A percentile compares a stretch with the other conserved stretches of the same genome.
Conservation (phyloP, 345 rosid species). For the Leavenworthia alabamica region DNA sequence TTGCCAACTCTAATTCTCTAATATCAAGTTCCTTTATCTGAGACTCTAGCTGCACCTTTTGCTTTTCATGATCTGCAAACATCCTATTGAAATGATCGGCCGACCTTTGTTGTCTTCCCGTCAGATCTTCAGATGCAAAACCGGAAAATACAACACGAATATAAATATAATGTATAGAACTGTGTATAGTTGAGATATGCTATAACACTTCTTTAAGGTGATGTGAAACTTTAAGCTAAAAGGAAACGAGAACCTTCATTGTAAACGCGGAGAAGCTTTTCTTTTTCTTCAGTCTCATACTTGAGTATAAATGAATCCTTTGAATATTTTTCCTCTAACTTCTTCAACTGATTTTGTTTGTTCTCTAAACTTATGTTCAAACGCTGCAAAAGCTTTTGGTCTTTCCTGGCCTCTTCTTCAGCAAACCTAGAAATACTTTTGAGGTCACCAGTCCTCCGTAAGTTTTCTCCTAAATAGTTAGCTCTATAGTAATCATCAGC, state of each 20-base stretch:
- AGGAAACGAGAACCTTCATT: conserved; percentile 54
- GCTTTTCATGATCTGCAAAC: conserved; percentile 77
- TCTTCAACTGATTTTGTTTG: conserved; percentile 46
- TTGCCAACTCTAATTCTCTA: conserved; percentile 57
- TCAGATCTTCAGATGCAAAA: conserved; percentile 52
- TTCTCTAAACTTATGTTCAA: conserved; percentile 46
- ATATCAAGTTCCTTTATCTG: conserved; percentile 66
- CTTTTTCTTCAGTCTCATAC: conserved; percentile 59
- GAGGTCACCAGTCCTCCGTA: conserved; percentile 70
- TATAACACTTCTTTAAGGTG: neutral
- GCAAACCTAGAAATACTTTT: conserved; percentile 66
- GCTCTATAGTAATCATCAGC: conserved; percentile 65
- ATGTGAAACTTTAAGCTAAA: conserved; percentile 8
- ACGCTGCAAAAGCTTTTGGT: conserved; percentile 54
- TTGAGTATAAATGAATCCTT: conserved; percentile 48
- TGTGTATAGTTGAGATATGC: conserved; percentile 1
- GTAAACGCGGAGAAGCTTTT: conserved; percentile 64
- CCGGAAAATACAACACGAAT: neutral
- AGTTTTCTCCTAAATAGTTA: conserved; percentile 61
- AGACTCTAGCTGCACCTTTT: conserved; percentile 65
- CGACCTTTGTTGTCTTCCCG: conserved; percentile 64
- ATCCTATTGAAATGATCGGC: conserved; percentile 74
- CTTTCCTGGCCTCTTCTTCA: conserved; percentile 89
- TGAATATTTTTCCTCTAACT: conserved; percentile 48
- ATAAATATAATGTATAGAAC: conserved; percentile 6